Evolutionary conservation across 257 asterid genomes (phyloP).

Genomic region (Plantago major): DNA sequence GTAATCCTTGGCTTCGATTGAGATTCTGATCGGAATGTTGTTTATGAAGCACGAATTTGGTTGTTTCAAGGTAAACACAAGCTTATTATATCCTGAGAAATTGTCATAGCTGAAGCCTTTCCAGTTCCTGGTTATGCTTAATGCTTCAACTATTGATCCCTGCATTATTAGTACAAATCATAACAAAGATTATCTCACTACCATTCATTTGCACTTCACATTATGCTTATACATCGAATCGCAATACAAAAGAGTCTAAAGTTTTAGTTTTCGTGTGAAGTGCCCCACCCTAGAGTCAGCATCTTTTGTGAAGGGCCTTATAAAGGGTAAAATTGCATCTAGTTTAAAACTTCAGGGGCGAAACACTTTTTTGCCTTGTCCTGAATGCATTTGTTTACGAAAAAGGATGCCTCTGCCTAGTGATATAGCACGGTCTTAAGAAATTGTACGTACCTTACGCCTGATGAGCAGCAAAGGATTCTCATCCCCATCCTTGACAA

Average conservation of each 20-base stretch:
- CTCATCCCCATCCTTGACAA: constrained; percentile 54
- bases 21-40: constrained; percentile 40
- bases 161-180: constrained; percentile 11
- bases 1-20: constrained; percentile 38
- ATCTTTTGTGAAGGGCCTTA: too few species aligned
- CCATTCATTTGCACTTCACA: too few species aligned
- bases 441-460: constrained; percentile 42
- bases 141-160: constrained; percentile 75
- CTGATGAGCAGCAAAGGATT: constrained; percentile 59
- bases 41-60: constrained; percentile 46
- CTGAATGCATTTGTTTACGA: too few species aligned
- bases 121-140: constrained; percentile 63
- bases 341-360: too few species aligned
- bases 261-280: too few species aligned
- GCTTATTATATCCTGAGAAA: constrained; percentile 43
- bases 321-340: too few species aligned
- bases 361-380: too few species aligned
- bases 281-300: too few species aligned
- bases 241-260: too few species aligned
- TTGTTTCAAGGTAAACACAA: constrained; percentile 64
- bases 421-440: not conserved
- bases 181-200: too few species aligned
- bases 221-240: too few species aligned
- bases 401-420: too few species aligned
- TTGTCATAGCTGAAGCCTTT: constrained; percentile 47